phyloP scores from a whole-genome alignment of 1,284 basidiomycete genomes.

The Leccinum solheimii region DNA sequence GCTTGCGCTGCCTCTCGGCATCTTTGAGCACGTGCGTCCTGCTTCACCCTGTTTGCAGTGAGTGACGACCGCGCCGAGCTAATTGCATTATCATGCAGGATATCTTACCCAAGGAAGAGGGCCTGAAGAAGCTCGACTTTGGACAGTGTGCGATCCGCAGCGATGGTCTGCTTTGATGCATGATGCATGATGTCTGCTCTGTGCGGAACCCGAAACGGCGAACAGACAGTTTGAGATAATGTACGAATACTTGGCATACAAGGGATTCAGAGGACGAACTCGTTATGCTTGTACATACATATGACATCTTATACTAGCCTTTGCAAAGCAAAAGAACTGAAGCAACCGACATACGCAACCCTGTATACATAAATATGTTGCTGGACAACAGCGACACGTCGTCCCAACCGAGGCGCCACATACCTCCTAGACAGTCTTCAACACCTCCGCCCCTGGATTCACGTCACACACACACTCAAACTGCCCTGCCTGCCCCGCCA shows the following conservation, averaged over 20 bases:
- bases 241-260: not conserved
- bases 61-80: not conserved
- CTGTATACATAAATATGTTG: not conserved
- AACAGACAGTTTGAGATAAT: not conserved
- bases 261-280: not conserved
- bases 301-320: not conserved
- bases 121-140: conserved; percentile 55
- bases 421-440: too few species aligned
- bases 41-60: not conserved
- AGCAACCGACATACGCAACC: too few species aligned
- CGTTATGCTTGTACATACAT: not conserved
- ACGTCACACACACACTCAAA: too few species aligned
- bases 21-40: conserved; percentile 64
- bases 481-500: too few species aligned
- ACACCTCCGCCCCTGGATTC: too few species aligned
- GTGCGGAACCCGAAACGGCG: not conserved
- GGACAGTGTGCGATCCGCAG: conserved; percentile 68
- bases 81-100: conserved; percentile 39
- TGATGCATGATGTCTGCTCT: not conserved
- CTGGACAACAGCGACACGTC: not conserved
- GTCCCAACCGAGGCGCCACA: too few species aligned
- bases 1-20: conserved; percentile 66
- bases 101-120: conserved; percentile 63
- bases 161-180: conserved; percentile 51
- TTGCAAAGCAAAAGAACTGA: too few species aligned